Conservation (phyloP, 257 asterid genomes). For the Nicotiana attenuata region DNA sequence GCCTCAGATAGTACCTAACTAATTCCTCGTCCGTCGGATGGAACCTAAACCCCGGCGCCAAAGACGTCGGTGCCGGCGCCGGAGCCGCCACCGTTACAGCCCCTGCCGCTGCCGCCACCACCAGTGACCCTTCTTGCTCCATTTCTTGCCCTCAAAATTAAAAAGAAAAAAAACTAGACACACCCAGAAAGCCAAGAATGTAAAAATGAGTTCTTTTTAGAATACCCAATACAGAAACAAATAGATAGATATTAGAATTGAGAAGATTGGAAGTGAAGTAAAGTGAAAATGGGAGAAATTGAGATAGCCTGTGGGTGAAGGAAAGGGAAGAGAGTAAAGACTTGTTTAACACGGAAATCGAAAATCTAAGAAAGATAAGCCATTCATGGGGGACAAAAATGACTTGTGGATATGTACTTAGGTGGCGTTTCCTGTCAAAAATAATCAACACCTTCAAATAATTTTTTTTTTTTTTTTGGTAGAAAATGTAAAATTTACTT, state of each 20-base stretch:
- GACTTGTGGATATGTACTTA: neutral
- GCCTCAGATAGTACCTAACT: slow-evolving; percentile 73
- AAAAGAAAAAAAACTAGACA: neutral
- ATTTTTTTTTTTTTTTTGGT: neutral
- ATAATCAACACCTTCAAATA: neutral
- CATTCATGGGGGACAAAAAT: neutral
- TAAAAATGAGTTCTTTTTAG: neutral
- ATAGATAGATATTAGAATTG: slow-evolving; percentile 12
- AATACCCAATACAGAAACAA: neutral
- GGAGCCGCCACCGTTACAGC: slow-evolving; percentile 22
- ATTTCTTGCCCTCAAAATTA: neutral
- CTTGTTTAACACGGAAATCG: slow-evolving; percentile 89
- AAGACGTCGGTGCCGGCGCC: slow-evolving; percentile 47
- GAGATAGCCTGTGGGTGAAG: neutral
- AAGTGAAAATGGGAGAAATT: slow-evolving; percentile 15
- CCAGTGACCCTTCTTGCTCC: neutral
- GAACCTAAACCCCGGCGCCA: slow-evolving; percentile 95
- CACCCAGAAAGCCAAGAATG: neutral
- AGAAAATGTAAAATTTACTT: too few species aligned
- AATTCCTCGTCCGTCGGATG: slow-evolving; percentile 97
- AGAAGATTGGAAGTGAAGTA: slow-evolving; percentile 56
- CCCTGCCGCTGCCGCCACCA: slow-evolving; percentile 16
- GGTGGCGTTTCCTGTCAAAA: neutral
- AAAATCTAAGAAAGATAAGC: slow-evolving; percentile 24
- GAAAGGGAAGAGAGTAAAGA: neutral